A percentile compares a stretch with the other conserved stretches of the same genome.
phyloP scores from a whole-genome alignment of 768 basidiomycete species.

The Suillus plorans region DNA sequence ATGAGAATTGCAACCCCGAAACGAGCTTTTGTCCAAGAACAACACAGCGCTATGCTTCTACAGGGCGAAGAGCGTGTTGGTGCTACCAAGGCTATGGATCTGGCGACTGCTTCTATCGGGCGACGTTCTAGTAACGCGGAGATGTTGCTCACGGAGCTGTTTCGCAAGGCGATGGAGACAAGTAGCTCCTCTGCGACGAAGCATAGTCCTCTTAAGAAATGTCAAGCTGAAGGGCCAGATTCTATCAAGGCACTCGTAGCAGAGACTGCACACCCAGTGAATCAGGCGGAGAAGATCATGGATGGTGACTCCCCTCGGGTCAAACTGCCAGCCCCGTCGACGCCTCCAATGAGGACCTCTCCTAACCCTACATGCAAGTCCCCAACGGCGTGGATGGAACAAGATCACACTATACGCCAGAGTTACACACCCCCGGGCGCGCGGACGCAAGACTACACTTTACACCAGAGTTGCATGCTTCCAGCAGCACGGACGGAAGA shows the following conservation, averaged over 20 bases:
- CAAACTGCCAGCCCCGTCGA: background rate
- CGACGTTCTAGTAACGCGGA: constrained; percentile 5
- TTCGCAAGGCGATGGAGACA: constrained; percentile 6
- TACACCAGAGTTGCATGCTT: background rate
- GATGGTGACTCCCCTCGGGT: background rate
- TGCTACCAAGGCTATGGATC: background rate
- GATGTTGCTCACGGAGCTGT: constrained; percentile 2
- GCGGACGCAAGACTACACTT: background rate
- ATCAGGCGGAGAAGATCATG: background rate
- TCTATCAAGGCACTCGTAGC: background rate
- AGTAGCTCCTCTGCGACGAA: background rate
- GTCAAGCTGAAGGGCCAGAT: background rate
- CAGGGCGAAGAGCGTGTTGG: background rate
- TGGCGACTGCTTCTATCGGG: background rate
- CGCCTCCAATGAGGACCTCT: background rate
- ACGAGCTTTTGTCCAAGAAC: background rate
- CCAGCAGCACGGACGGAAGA: background rate
- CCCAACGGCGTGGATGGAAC: background rate
- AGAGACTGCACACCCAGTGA: background rate
- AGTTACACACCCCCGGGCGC: background rate
- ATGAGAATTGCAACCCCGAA: background rate
- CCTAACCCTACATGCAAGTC: background rate
- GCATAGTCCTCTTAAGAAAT: background rate
- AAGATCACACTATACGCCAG: background rate
- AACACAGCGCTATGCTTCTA: background rate